Conservation (phyloP, 2,329 filamentous ascomycete species). For the Hymenotorrendiella dingleyae region DNA sequence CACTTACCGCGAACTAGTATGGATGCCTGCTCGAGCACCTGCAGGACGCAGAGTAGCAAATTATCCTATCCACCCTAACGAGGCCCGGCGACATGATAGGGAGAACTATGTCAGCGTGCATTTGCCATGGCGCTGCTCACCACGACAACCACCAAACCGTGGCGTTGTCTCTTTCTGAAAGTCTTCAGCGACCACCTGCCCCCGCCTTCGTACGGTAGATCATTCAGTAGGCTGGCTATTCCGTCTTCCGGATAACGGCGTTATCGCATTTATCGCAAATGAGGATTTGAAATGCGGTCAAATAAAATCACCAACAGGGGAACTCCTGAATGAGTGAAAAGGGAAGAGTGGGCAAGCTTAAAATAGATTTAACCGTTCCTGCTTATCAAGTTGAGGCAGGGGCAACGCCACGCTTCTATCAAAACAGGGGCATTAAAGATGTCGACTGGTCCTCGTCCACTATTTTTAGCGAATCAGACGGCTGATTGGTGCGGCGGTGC, state of each 20-base stretch:
- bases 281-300: background rate
- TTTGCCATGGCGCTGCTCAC: no score
- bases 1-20: no score
- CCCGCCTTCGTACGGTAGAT: no score
- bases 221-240: background rate
- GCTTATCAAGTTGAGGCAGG: constrained; percentile 4
- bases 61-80: no score
- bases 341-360: background rate
- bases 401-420: background rate
- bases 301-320: background rate
- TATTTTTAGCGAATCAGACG: background rate
- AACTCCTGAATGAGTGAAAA: background rate
- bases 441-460: background rate
- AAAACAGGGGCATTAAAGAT: background rate
- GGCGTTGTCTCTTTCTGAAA: no score
- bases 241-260: background rate
- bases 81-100: no score
- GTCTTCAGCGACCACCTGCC: no score
- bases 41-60: no score
- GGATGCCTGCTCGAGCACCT: no score
- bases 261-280: background rate
- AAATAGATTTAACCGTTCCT: constrained; percentile 12
- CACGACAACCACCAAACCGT: no score
- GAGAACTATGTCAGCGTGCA: no score
- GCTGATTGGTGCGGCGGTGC: background rate